Base-by-base conservation (phyloP, 1,284 basidiomycete genomes). In the Xerocomus minutiporus region DNA sequence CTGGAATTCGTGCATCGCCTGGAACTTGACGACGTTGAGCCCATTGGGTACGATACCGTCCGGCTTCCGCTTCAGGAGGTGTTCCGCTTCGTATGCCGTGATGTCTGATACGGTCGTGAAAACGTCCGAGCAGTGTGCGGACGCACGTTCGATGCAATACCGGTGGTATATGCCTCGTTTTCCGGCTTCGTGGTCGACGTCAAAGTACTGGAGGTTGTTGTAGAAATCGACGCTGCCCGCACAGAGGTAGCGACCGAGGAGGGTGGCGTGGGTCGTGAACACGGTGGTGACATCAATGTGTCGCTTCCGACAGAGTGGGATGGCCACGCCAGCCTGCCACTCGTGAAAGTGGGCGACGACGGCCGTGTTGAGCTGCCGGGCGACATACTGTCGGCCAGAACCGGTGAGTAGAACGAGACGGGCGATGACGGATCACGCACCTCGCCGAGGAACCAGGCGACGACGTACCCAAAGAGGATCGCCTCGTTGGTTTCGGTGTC, bases 391-490 rank as follows among this genome's bases (percentile, higher is more conserved):
- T 20, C 52, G 53, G 53, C 9, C 38, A 13, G 28, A 53, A 58
- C 40, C 59, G 54, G 51, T 60, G 40, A 42, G 15, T 40, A 56
- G 57, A 47, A 52, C 41, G 25, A 15, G 13, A 36, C 29, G 54
- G 41, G 35, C 50, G 52, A 54, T 55, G 44, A 53, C 48, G 54
- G 56, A 57, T 36, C 43, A 73, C 85, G 59, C 58, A 93, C 92
- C 78, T 97, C 95, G 63, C 96, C 96, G 25, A 99, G 80, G 79
- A 99, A 98, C 96, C 96, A 99, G n/a, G 96, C 93, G 50, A 96
- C 90, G 57, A 99, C 84, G 73, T 99, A 98, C n/a, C 96, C 96
- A 73, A 98, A 95, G 53, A 97, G 78, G 66, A 99, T 93, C n/a
- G 94, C 91, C 71, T 99, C 95, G 78, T 99, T 99, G 29, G 95